phyloP scores from a whole-genome alignment of 2,329 filamentous ascomycete genomes.

The Huntiella abstrusa region DNA sequence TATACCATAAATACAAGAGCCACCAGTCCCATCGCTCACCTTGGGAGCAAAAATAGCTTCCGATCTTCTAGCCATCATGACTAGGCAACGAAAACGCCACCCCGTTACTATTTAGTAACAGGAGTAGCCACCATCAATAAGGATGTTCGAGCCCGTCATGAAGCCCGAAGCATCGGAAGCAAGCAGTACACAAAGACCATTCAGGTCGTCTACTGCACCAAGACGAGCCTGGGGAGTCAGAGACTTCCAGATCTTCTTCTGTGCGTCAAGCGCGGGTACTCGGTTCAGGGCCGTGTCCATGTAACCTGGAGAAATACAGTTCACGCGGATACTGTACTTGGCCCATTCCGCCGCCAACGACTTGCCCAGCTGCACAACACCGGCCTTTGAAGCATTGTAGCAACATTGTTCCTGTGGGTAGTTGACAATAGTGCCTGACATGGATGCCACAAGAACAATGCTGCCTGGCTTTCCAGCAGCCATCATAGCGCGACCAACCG shows the following conservation, averaged over 20 bases:
- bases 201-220: slow-evolving; percentile 56
- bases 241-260: slow-evolving; percentile 66
- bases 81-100: background rate
- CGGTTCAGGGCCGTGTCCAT: slow-evolving; percentile 74
- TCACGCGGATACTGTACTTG: slow-evolving; percentile 62
- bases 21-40: too few species aligned
- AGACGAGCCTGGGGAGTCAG: slow-evolving; percentile 56
- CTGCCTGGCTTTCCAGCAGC: slow-evolving; percentile 49
- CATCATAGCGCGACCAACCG: slow-evolving; percentile 57
- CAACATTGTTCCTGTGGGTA: slow-evolving; percentile 67
- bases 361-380: slow-evolving; percentile 59
- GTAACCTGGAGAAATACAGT: slow-evolving; percentile 70
- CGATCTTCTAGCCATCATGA: background rate
- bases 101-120: slow-evolving; percentile 28
- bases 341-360: slow-evolving; percentile 74
- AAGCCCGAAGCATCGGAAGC: slow-evolving; percentile 53
- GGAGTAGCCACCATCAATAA: slow-evolving; percentile 53
- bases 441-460: slow-evolving; percentile 59
- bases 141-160: slow-evolving; percentile 60
- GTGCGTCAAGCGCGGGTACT: slow-evolving; percentile 56
- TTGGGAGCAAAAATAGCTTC: background rate
- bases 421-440: slow-evolving; percentile 73
- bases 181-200: slow-evolving; percentile 59
- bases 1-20: too few species aligned
- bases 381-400: slow-evolving; percentile 74